These are phyloP conservation scores for Jackrogersella minutella DNA, from an alignment of 495 filamentous ascomycete genomes.

Conservation along the genomic window DNA sequence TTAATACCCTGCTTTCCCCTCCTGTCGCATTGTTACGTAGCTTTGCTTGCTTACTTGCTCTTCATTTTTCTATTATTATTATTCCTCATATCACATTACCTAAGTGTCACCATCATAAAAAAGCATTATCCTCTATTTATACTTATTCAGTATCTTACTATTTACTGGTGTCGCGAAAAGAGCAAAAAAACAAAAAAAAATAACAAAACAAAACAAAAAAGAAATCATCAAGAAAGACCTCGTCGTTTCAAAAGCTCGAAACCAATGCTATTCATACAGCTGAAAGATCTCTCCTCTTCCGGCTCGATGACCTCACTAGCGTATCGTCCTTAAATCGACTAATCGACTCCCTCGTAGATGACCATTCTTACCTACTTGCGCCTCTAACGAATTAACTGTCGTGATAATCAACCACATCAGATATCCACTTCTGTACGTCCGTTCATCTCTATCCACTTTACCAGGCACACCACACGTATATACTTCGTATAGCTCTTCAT, in stretches of 20 bases:
- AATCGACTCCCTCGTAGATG: too few species aligned
- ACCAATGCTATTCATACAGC: conserved; percentile 3
- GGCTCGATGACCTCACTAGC: conserved; percentile 43
- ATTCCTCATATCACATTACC: background rate
- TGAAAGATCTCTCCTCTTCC: conserved; percentile 2
- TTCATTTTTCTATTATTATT: background rate
- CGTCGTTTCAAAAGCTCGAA: too few species aligned
- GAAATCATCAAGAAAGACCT: too few species aligned
- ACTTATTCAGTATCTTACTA: too few species aligned
- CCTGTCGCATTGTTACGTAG: background rate
- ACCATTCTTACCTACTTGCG: conserved; percentile 21
- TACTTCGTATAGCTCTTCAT: conserved; percentile 43
- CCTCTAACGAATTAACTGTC: conserved; percentile 28
- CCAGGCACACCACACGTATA: conserved; percentile 45
- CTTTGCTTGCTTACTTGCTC: background rate
- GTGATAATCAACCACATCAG: conserved; percentile 37
- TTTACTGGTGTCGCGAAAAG: background rate
- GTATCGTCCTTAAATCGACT: background rate
- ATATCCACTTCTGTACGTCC: conserved; percentile 38
- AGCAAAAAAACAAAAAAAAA: too few species aligned
- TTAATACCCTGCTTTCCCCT: background rate
- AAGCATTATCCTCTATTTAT: background rate
- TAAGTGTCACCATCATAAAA: conserved; percentile 3
- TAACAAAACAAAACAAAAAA: too few species aligned
- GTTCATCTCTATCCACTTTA: conserved; percentile 46